phyloP scores from a whole-genome alignment of 2,329 filamentous ascomycete genomes.

The Phialocephala subalpina region DNA sequence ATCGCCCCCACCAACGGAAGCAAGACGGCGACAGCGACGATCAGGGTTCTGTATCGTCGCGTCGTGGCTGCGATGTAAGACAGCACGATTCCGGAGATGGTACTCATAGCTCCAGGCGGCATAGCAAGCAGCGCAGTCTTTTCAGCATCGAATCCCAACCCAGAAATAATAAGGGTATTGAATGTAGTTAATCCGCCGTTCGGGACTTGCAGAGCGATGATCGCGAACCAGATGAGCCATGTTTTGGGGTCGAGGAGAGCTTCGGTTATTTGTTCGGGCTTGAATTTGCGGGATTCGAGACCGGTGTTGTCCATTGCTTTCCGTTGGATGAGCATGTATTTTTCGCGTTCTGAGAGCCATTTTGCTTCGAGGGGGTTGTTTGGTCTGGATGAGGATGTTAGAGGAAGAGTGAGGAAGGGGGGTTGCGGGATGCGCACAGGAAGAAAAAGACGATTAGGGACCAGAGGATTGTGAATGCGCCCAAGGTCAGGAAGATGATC shows the following conservation, averaged over 20 bases:
- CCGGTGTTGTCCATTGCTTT: conserved; percentile 25
- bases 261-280: conserved; percentile 47
- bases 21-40: conserved; percentile 43
- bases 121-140: conserved; percentile 58
- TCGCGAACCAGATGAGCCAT: conserved; percentile 37
- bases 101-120: conserved; percentile 60
- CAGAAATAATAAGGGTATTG: conserved; percentile 45
- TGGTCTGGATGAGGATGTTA: background rate
- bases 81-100: conserved; percentile 43
- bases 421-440: background rate
- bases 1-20: conserved; percentile 44
- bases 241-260: conserved; percentile 46
- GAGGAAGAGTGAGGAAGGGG: background rate
- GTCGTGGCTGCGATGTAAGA: conserved; percentile 44
- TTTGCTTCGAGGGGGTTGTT: background rate
- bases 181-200: conserved; percentile 39
- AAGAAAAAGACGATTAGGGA: background rate
- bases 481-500: background rate
- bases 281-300: conserved; percentile 27
- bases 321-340: conserved; percentile 9
- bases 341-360: background rate
- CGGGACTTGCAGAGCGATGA: conserved; percentile 36
- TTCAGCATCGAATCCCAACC: conserved; percentile 45
- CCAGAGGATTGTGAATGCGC: background rate
- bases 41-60: conserved; percentile 41